Percentiles rank a stretch among this genome's conserved stretches.
Conservation (phyloP, 352 stramenopile species). For the Salisapilia sapeloensis region DNA sequence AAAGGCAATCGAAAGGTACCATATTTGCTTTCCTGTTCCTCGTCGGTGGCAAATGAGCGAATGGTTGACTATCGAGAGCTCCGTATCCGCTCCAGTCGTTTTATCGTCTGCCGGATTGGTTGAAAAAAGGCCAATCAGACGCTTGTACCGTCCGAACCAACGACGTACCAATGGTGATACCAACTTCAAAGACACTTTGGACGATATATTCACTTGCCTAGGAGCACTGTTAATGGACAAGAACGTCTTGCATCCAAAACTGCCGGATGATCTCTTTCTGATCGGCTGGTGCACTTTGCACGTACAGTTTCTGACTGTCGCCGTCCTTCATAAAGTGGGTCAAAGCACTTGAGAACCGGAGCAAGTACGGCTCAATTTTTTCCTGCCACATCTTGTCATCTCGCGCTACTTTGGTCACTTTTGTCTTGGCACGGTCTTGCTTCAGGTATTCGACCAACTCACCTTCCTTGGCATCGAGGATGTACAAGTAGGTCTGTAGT, state of each 20-base stretch:
- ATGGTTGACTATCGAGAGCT: no score
- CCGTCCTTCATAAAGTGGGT: conserved; percentile 57
- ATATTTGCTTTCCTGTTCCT: no score
- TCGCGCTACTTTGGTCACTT: conserved; percentile 50
- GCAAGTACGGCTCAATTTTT: conserved; percentile 41
- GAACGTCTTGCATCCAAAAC: conserved; percentile 27
- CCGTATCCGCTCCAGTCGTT: no score
- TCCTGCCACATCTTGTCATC: conserved; percentile 47
- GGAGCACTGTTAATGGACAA: no score
- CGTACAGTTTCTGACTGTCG: conserved; percentile 26
- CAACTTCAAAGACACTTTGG: no score
- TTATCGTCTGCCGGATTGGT: no score
- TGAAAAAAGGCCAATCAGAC: no score
- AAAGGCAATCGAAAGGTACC: no score
- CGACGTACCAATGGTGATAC: neutral
- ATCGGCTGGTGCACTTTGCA: conserved; percentile 16
- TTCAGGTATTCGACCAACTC: conserved; percentile 73
- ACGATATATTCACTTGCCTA: no score
- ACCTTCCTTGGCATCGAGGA: conserved; percentile 37
- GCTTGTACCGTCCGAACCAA: neutral
- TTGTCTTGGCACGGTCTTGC: conserved; percentile 28
- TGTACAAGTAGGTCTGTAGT: conserved; percentile 76
- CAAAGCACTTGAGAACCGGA: conserved; percentile 51
- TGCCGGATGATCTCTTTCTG: conserved; percentile 60
- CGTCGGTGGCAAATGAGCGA: no score